Evolutionary conservation across 352 stramenopile genomes (phyloP).

Genomic region (Globisporangium paroecandrum): DNA sequence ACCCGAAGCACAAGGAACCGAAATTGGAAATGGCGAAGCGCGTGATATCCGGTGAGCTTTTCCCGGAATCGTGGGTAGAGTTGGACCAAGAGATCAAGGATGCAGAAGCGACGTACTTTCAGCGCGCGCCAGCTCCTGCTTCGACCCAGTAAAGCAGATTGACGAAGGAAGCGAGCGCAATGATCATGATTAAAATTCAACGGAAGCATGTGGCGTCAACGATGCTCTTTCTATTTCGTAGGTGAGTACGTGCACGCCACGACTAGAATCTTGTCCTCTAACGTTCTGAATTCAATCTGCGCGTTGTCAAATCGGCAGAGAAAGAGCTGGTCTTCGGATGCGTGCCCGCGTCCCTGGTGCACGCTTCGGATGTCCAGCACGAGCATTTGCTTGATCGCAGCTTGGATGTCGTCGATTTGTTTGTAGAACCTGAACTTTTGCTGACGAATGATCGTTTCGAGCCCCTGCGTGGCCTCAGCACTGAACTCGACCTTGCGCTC

Average conservation of each 20-base stretch:
- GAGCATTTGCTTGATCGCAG: constrained; percentile 77
- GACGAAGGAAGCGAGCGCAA: constrained; percentile 1
- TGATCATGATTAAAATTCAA: not conserved
- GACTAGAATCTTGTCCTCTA: constrained; percentile 65
- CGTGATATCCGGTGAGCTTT: constrained; percentile 96
- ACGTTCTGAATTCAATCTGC: constrained; percentile 71
- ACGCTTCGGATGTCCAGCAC: constrained; percentile 81
- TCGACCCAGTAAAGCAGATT: not conserved
- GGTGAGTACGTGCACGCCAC: constrained; percentile 41
- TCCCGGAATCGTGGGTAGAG: constrained; percentile 98
- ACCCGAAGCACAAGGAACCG: constrained; percentile 99
- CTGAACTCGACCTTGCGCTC: constrained; percentile 55
- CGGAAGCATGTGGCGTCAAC: not conserved
- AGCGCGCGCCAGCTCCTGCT: not conserved
- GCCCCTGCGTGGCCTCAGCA: constrained; percentile 27
- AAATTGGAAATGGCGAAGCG: constrained; percentile 99
- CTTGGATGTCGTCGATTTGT: constrained; percentile 39
- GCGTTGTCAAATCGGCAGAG: constrained; percentile 74
- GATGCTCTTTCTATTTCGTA: constrained; percentile 9
- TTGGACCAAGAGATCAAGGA: constrained; percentile 96
- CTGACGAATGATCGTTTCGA: constrained; percentile 40
- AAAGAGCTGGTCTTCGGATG: constrained; percentile 51
- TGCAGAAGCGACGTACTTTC: constrained; percentile 34
- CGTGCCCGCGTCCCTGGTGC: constrained; percentile 68
- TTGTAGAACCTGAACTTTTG: constrained; percentile 69